Base-by-base conservation (phyloP, 495 filamentous ascomycete species). In the Penicillium cosmopolitanum region DNA sequence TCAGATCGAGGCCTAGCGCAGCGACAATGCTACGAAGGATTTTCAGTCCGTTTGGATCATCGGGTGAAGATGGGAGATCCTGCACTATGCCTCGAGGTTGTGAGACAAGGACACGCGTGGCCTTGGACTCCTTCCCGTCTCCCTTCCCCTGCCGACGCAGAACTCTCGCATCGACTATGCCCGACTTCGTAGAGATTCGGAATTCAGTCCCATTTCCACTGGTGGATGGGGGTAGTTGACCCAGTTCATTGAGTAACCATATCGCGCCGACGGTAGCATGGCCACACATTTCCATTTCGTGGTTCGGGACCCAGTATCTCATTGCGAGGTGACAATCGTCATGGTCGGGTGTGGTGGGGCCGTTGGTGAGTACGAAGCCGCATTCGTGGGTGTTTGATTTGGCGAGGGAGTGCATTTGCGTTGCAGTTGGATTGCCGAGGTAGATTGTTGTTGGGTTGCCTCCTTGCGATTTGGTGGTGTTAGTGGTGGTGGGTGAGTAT, bases 281-380 rank as follows among this genome's bases (percentile, higher is more conserved):
- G 11, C 58, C 56, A 44, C 61, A 62, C 55, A 57, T 62, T 28
- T 62, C 55, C 59, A 62, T 57, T 31, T 65, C 65, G n/a, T 57
- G 43, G 12, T 50, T 47, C 13, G 58, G 55, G 12, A 53, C 53
- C 40, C 55, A 64, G 16, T 55, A 53, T 15, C 58, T 51, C 42
- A 62, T 54, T 21, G 28, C 21, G 21, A 51, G 55, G 52, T 64
- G 31, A 11, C 34, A 59, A 15, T 25, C 3, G 1, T 31, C 21
- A 42, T 53, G 11, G 19, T 51, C 36, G 34, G 15, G 23, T 1
- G 42, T 25, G 21, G 50, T 34, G 6, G 57, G 48, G 5, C 31
- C 18, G 23, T 23, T 23, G 11, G 35, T 18, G 7, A 58, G 48
- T 10, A 67, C 55, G 23, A 62, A 62, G 2, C 58, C 53, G 51